These are phyloP conservation scores for Phytopythium mirpurense DNA, from an alignment of 352 stramenopile species.

Conservation along the genomic window DNA sequence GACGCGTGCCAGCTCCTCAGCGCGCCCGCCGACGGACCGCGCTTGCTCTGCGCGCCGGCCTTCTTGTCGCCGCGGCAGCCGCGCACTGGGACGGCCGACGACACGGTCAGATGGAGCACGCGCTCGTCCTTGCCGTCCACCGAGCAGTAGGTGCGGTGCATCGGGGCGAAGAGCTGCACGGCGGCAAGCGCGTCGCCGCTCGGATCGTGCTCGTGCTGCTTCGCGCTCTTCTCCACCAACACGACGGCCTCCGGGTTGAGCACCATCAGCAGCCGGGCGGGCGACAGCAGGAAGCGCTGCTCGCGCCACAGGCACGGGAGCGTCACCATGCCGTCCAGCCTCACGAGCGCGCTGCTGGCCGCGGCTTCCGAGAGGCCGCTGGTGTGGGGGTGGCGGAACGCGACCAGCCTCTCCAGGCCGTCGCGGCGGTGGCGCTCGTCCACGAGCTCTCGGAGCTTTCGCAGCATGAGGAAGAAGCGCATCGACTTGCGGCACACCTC, in stretches of 20 bases:
- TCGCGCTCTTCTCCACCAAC: conserved; percentile 41
- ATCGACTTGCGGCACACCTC: conserved; percentile 68
- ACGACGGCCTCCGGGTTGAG: conserved; percentile 73
- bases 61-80: conserved; percentile 62
- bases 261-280: conserved; percentile 56
- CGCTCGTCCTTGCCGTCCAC: conserved; percentile 66
- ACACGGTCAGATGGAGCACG: conserved; percentile 64
- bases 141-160: conserved; percentile 67
- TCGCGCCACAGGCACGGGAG: conserved; percentile 73
- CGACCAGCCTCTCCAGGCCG: conserved; percentile 43
- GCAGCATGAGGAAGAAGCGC: conserved; percentile 57
- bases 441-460: conserved; percentile 46
- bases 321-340: conserved; percentile 64
- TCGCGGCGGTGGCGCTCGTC: conserved; percentile 41
- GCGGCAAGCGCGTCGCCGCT: conserved; percentile 30
- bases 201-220: conserved; percentile 5
- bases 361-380: conserved; percentile 30
- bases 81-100: conserved; percentile 43
- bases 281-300: conserved; percentile 62
- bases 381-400: conserved; percentile 57
- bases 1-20: conserved; percentile 58
- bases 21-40: conserved; percentile 12
- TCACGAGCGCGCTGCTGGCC: conserved; percentile 14
- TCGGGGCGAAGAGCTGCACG: conserved; percentile 60
- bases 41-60: conserved; percentile 22